These are phyloP conservation scores for Teunomyces stri DNA, from an alignment of 805 yeast genomes.

Conservation along the genomic window DNA sequence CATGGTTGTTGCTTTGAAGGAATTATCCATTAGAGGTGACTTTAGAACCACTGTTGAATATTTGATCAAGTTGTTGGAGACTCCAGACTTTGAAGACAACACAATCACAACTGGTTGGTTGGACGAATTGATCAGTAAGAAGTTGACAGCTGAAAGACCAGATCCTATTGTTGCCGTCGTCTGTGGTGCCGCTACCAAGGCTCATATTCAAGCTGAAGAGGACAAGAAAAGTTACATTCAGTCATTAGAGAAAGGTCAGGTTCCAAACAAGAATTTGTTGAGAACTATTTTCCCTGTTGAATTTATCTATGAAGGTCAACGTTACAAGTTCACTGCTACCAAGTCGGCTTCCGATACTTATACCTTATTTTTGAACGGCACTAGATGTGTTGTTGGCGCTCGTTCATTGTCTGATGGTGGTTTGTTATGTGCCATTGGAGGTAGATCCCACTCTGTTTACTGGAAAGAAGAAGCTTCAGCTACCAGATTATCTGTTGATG, in stretches of 20 bases:
- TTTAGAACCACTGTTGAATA: constrained; percentile 98
- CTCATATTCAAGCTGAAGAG: constrained; percentile 74
- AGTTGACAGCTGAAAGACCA: constrained; percentile 95
- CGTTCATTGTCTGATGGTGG: constrained; percentile 95
- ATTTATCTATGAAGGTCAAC: constrained; percentile 89
- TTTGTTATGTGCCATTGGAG: constrained; percentile 79
- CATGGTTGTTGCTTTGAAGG: constrained; percentile 98
- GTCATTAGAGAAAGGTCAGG: constrained; percentile 94
- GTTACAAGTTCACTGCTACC: constrained; percentile 94
- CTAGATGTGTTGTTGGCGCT: constrained; percentile 83
- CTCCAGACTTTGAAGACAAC: constrained; percentile 94
- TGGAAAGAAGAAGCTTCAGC: constrained; percentile 98
- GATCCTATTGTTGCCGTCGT: constrained; percentile 86
- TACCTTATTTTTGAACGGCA: constrained; percentile 90
- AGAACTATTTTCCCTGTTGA: constrained; percentile 91
- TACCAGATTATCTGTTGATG: constrained; percentile 90
- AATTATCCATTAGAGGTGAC: constrained; percentile 95
- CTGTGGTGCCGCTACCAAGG: constrained; percentile 98
- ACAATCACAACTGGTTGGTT: constrained; percentile 99
- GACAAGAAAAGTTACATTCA: constrained; percentile 65
- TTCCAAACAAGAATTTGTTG: constrained; percentile 75
- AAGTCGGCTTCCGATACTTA: constrained; percentile 83
- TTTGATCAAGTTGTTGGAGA: constrained; percentile 88
- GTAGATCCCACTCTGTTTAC: constrained; percentile 91
- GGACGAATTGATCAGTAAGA: constrained; percentile 90